These are phyloP conservation scores for Solanum phureja DNA, from an alignment of 257 asterid genomes.

Conservation along the genomic window DNA sequence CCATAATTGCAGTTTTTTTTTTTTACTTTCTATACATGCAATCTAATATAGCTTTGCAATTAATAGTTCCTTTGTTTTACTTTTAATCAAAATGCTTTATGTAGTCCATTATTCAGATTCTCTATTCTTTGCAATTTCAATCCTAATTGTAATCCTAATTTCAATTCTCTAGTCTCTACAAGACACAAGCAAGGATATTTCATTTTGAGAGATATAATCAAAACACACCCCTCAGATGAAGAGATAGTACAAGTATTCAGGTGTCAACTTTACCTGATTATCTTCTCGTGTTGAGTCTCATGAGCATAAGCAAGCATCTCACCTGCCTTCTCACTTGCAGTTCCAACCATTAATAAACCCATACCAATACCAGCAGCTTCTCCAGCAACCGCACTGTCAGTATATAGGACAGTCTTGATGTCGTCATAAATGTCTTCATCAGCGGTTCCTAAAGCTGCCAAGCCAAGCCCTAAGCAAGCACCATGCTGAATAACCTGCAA, in stretches of 20 bases:
- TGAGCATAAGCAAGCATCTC: constrained; percentile 99
- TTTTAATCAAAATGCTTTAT: not conserved
- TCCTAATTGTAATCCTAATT: not conserved
- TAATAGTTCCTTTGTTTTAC: not conserved
- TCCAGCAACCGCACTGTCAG: constrained; percentile 98
- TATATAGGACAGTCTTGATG: constrained; percentile 70
- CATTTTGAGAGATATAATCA: not conserved
- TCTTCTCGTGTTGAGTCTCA: constrained; percentile 95
- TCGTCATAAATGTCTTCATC: constrained; percentile 84
- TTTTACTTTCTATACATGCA: not conserved
- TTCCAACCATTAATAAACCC: constrained; percentile 97
- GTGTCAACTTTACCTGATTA: constrained; percentile 48
- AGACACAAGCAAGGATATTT: not conserved
- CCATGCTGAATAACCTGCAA: constrained; percentile 96
- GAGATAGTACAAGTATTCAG: not conserved
- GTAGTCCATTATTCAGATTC: not conserved
- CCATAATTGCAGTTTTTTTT: not conserved
- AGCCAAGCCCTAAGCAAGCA: constrained; percentile 98
- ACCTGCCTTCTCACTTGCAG: constrained; percentile 84
- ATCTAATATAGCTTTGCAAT: not conserved
- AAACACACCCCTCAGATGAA: not conserved
- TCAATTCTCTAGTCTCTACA: not conserved
- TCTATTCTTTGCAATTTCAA: not conserved
- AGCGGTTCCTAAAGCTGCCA: constrained; percentile 95
- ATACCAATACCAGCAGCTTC: constrained; percentile 99